Percentiles rank a stretch among this genome's conserved stretches.
Conservation (phyloP, 1,284 basidiomycete genomes). For the Sporisorium sorghi region DNA sequence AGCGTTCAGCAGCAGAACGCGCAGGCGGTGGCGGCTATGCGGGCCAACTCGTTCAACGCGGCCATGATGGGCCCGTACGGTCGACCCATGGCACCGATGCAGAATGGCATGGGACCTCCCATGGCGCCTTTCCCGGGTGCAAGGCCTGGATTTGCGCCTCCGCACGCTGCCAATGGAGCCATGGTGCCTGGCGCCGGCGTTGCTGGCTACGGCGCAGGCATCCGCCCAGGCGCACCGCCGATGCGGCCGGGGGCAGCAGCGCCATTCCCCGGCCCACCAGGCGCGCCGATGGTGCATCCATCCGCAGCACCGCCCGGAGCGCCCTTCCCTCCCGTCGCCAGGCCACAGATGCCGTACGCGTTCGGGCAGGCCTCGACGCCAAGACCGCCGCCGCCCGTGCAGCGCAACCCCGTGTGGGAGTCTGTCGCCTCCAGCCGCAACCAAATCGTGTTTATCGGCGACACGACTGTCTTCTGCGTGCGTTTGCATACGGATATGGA, state of each 20-base stretch:
- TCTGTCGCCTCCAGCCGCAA: conserved; percentile 61
- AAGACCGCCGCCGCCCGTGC: conserved; percentile 39
- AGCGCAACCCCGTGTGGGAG: conserved; percentile 65
- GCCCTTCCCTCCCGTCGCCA: conserved; percentile 29
- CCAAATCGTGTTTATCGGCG: conserved; percentile 66
- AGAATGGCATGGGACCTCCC: conserved; percentile 35
- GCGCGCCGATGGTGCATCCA: conserved; percentile 33
- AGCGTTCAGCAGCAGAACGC: conserved; percentile 46
- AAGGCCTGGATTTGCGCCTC: conserved; percentile 33
- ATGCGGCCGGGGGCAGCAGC: conserved; percentile 31
- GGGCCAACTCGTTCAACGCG: conserved; percentile 44
- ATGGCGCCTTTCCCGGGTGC: conserved; percentile 38
- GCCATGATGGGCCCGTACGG: conserved; percentile 43
- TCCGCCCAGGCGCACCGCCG: conserved; percentile 31
- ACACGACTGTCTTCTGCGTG: conserved; percentile 62
- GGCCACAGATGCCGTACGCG: conserved; percentile 51
- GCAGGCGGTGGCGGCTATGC: conserved; percentile 47
- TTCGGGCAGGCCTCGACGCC: conserved; percentile 45
- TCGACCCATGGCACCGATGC: conserved; percentile 29
- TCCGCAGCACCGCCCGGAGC: conserved; percentile 9
- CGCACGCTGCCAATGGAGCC: conserved; percentile 32
- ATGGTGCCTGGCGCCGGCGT: conserved; percentile 36
- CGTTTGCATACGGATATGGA: conserved; percentile 52
- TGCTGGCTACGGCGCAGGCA: conserved; percentile 16
- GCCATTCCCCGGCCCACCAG: conserved; percentile 35